phyloP scores from a whole-genome alignment of 1,284 basidiomycete species.

The Taiwanofungus camphoratus region DNA sequence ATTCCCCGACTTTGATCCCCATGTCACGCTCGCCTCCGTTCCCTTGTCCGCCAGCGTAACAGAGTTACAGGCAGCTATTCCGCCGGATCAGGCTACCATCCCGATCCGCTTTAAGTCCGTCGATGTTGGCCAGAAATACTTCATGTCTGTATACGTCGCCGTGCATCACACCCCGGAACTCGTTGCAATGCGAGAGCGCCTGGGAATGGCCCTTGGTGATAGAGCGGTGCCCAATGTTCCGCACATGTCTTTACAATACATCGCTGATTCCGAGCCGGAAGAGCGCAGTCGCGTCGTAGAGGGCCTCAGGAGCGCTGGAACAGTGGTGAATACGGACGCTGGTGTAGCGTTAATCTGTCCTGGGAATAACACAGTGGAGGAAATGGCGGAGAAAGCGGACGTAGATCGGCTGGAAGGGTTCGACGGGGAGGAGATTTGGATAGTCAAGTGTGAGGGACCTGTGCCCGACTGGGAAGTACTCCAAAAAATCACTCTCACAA shows the following conservation, averaged over 20 bases:
- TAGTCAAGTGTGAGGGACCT: conserved; percentile 55
- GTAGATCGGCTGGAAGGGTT: conserved; percentile 43
- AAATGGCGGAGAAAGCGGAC: conserved; percentile 13
- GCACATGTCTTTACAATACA: conserved; percentile 68
- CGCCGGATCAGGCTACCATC: conserved; percentile 29
- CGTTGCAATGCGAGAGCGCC: conserved; percentile 38
- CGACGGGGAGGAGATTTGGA: conserved; percentile 52
- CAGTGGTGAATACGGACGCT: conserved; percentile 24
- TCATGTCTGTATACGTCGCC: conserved; percentile 61
- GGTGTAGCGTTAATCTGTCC: conserved; percentile 26
- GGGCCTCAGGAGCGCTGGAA: conserved; percentile 32
- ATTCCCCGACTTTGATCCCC: conserved; percentile 58
- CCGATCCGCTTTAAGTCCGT: conserved; percentile 46
- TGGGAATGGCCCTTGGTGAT: conserved; percentile 39
- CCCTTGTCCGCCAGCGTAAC: conserved; percentile 28
- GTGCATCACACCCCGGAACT: conserved; percentile 42
- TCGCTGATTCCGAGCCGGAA: conserved; percentile 50
- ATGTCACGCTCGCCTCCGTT: conserved; percentile 61
- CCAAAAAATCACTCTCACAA: conserved; percentile 31
- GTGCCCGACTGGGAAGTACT: conserved; percentile 55
- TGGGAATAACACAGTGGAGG: too few relatives aligned
- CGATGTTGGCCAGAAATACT: conserved; percentile 54
- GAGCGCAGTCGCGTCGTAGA: conserved; percentile 30
- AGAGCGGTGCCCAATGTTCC: conserved; percentile 48
- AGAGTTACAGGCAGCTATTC: conserved; percentile 38